Conservation (phyloP, 75 land plant species). For the Pseudotsuga menziesii region DNA sequence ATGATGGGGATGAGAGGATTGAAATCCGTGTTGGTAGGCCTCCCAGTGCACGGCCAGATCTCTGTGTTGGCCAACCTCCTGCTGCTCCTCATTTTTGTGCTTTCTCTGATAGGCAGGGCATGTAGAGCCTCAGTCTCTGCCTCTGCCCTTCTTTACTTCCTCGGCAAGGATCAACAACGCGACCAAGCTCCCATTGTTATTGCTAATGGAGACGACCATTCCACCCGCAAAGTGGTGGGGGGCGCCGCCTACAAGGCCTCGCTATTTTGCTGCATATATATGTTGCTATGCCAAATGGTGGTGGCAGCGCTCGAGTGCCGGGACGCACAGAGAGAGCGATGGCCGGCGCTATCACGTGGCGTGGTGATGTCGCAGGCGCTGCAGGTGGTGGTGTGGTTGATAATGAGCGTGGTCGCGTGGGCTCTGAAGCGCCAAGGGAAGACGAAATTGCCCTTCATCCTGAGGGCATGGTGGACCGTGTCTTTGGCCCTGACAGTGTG, state of each 20-base stretch:
- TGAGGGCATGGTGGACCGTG: constrained; percentile 57
- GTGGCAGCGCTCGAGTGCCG: constrained; percentile 37
- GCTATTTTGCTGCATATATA: constrained; percentile 44
- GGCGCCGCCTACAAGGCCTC: constrained; percentile 26
- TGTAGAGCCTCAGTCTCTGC: background rate
- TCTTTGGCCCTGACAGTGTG: constrained; percentile 45
- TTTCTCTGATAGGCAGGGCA: background rate
- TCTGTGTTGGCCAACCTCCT: constrained; percentile 34
- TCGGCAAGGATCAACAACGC: constrained; percentile 20
- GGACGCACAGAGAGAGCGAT: constrained; percentile 13
- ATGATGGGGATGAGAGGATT: background rate
- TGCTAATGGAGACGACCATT: background rate
- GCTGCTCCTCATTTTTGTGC: constrained; percentile 30
- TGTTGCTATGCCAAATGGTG: constrained; percentile 33
- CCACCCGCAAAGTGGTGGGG: constrained; percentile 1
- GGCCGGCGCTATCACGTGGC: constrained; percentile 13
- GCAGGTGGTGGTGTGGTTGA: constrained; percentile 50
- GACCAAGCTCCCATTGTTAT: constrained; percentile 2
- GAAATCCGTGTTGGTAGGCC: background rate
- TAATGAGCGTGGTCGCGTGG: constrained; percentile 24
- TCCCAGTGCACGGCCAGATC: constrained; percentile 31
- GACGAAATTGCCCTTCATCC: constrained; percentile 34
- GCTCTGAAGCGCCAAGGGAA: constrained; percentile 33
- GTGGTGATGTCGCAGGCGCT: constrained; percentile 30
- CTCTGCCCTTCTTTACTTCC: constrained; percentile 19